Base-by-base conservation (phyloP, 768 basidiomycete species). In the Coprinopsis cinerea region DNA sequence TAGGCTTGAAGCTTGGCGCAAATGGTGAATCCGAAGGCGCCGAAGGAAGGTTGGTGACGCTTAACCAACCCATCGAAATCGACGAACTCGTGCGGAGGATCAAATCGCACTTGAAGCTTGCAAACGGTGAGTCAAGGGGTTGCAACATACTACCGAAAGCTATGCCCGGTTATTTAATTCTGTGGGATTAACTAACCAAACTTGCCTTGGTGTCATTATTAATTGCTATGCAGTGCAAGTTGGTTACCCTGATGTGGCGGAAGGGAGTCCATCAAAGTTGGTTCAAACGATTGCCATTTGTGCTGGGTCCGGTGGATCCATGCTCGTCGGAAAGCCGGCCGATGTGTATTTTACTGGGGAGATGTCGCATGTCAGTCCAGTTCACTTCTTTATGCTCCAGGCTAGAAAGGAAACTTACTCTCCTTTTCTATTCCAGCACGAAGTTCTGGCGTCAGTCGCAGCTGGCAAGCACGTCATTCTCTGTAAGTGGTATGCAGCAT, bases 341-440 rank as follows among this genome's bases (percentile, higher is more conserved):
- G 93, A 96, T 64, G 78, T 93, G 22, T 92, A 88, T 64, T 75
- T 93, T 59, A 97, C 95, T 2, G 95, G 95, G 7, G 92, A 97
- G 69, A 89, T 94, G 88, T 64, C 77, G 17, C 93, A 95, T 67
- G 90, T 92, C 65, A 45, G 81, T 65, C 37, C 39, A 52, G n/a
- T 46, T 22, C 47, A 50, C 41, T 44, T 35, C 43, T 47, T 41
- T 26, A 26, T 41, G 44, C 43, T 39, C 20, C 44, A 47, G 47
- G 39, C 39, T 42, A 39, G 55, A 55, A 54, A 53, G 48, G 55
- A 59, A 55, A 37, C 53, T 56, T 63, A 58, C 32, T 30, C 52
- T 47, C 44, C 32, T 49, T 47, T 54, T 51, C 55, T 47, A n/a
- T n/a, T n/a, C n/a, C 63, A 93, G 89, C 94, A 96, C 65, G 86